A percentile compares a stretch with the other conserved stretches of the same genome.
Conservation (phyloP, 305 asterid genomes). For the Striga hermonthica region DNA sequence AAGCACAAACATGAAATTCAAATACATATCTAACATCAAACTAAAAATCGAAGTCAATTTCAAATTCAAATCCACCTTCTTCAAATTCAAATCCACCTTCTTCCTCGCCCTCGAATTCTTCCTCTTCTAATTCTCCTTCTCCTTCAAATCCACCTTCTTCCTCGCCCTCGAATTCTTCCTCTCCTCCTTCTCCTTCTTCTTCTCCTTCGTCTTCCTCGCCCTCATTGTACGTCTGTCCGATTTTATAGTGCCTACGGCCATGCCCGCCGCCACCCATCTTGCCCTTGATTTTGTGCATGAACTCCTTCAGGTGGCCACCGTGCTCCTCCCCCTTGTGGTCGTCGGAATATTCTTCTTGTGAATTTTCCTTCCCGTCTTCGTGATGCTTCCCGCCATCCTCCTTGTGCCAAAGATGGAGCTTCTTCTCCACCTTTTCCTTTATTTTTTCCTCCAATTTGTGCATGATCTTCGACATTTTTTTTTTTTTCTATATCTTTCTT, state of each 20-base stretch:
- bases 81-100: neutral
- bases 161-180: neutral
- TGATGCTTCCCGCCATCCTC: conserved; percentile 26
- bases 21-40: too few species aligned
- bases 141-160: neutral
- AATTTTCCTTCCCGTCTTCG: conserved; percentile 26
- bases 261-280: conserved; percentile 25
- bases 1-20: too few species aligned
- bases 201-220: conserved; percentile 19
- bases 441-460: conserved; percentile 23
- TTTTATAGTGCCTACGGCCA: neutral
- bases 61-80: too few species aligned
- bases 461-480: conserved; percentile 25
- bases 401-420: conserved; percentile 31
- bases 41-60: too few species aligned
- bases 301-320: conserved; percentile 27
- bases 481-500: neutral
- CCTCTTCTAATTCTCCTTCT: conserved; percentile 16
- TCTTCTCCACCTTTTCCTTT: conserved; percentile 28
- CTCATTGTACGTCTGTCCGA: neutral
- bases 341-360: conserved; percentile 4
- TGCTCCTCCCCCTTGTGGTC: conserved; percentile 3
- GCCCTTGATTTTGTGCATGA: conserved; percentile 35
- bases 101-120: conserved; percentile 1
- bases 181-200: conserved; percentile 15